phyloP scores from a whole-genome alignment of 2,329 filamentous ascomycete species.

The Pseudomassariella vexata region DNA sequence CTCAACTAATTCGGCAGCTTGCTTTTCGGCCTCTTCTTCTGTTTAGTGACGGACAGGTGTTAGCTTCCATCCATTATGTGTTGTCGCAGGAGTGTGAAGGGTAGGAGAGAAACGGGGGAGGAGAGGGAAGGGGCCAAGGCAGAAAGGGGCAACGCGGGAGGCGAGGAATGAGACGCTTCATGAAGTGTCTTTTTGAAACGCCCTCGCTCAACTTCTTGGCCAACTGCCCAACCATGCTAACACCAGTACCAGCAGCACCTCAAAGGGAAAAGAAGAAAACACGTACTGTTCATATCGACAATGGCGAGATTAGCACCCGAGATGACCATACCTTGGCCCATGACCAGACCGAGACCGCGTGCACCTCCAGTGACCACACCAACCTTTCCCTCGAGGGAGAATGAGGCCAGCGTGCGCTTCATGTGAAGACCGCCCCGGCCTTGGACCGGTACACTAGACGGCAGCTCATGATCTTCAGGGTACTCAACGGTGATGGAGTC shows the following conservation, averaged over 20 bases:
- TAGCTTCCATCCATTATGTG: conserved; percentile 9
- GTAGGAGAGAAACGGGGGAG: neutral
- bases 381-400: conserved; percentile 79
- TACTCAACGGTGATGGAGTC: conserved; percentile 73
- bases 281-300: conserved; percentile 85
- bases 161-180: neutral
- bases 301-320: conserved; percentile 86
- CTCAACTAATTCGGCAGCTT: conserved; percentile 67
- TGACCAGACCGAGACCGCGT: conserved; percentile 81
- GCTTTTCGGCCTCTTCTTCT: conserved; percentile 80
- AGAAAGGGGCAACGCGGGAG: neutral
- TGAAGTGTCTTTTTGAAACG: neutral
- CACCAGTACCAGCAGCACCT: neutral
- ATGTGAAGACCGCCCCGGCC: conserved; percentile 76
- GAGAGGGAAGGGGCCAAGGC: neutral
- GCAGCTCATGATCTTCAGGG: conserved; percentile 67
- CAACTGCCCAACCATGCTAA: neutral
- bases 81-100: neutral
- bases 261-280: neutral
- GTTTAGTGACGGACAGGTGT: conserved; percentile 10
- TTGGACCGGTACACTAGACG: conserved; percentile 62
- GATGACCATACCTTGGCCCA: conserved; percentile 85
- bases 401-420: conserved; percentile 78
- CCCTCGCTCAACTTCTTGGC: neutral
- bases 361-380: conserved; percentile 88